Base-by-base conservation (phyloP, 2,329 filamentous ascomycete genomes). In the Penicillium decumbens region DNA sequence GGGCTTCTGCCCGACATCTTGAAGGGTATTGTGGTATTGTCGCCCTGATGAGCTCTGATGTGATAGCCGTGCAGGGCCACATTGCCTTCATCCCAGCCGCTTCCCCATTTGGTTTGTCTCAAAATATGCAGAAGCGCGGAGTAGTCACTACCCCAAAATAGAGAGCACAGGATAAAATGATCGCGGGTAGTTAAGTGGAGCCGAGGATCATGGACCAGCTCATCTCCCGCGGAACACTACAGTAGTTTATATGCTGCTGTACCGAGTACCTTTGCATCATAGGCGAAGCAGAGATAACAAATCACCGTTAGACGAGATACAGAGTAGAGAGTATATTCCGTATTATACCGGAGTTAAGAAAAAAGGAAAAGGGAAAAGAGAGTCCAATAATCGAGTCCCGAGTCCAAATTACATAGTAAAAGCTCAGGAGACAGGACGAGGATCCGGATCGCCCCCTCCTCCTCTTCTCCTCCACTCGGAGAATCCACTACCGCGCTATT, bases 401-500 rank as follows among this genome's bases (percentile, higher is more conserved):
- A 15, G 13, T 29, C 27, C 8, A 12, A 10, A 44, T 47, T 50
- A 50, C 47, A 30, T 44, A 29, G 50, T 46, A 9, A 50, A 43
- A 41, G 20, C 35, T 48, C 45, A 50, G 41, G 50, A 29, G 28
- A 29, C 3, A 29, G 10, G 28, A 29, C 28, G 28, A 54, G 49
- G 43, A 50, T 53, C 42, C 43, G 47, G 50, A 53, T 50, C 43
- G 33, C 72, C 83, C 87, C 68, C 77, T 79, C 27, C 13, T 40
- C 37, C 20, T 18, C 38, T 79, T 40, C 24, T 40, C 37, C 20
- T 18, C 38, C 24, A 40, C 38, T 40, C 38, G 38, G 24, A 25
- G 20, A 24, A 24, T n/a, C 38, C 38, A 40, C 38, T 9, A 15
- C 38, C 18, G 32, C 32, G 38, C 38, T 40, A 40, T 40, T 40